Percentiles rank a stretch among this genome's conserved stretches.
These are phyloP conservation scores for Lactarius indigo DNA, from an alignment of 768 basidiomycete species.

Conservation along the genomic window DNA sequence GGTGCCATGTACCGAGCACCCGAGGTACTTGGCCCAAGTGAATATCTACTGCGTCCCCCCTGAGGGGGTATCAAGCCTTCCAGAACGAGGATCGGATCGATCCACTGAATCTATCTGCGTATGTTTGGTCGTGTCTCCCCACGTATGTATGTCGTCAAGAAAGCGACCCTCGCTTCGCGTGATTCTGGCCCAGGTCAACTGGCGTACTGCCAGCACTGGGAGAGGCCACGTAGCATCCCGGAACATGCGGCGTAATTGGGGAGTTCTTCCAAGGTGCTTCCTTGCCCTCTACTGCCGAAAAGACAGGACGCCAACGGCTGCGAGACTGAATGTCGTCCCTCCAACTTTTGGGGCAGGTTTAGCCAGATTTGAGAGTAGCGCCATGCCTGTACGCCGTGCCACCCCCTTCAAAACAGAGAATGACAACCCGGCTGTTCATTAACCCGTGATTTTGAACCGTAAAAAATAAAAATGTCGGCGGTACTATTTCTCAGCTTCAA, in stretches of 20 bases:
- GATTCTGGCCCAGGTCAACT: constrained; percentile 6
- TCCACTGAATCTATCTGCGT: constrained; percentile 7
- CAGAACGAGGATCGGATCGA: constrained; percentile 21
- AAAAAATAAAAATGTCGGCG: neutral
- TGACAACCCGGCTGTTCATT: neutral
- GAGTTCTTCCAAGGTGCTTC: constrained; percentile 17
- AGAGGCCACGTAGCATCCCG: constrained; percentile 20
- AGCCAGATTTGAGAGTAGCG: constrained; percentile 4
- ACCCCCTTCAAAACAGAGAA: constrained; percentile 1
- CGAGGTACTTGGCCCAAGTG: neutral
- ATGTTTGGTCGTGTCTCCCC: neutral
- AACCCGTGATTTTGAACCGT: constrained; percentile 5
- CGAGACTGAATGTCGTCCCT: constrained; percentile 6
- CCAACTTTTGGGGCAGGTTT: constrained; percentile 7
- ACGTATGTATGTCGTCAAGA: neutral
- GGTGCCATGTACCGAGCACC: constrained; percentile 17
- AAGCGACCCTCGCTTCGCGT: constrained; percentile 10
- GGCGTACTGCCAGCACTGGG: constrained; percentile 12
- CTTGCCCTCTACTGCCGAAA: constrained; percentile 8
- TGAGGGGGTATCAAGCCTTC: constrained; percentile 5
- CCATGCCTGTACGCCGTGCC: neutral
- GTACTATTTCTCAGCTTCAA: constrained; percentile 3
- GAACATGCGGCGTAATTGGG: constrained; percentile 18
- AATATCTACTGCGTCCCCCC: constrained; percentile 3
- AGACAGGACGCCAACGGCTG: constrained; percentile 4